Evolutionary conservation across 2,329 filamentous ascomycete species (phyloP), one percentile per base, ranked within the genome.

Genomic region (Coniochaeta ligniaria): DNA sequence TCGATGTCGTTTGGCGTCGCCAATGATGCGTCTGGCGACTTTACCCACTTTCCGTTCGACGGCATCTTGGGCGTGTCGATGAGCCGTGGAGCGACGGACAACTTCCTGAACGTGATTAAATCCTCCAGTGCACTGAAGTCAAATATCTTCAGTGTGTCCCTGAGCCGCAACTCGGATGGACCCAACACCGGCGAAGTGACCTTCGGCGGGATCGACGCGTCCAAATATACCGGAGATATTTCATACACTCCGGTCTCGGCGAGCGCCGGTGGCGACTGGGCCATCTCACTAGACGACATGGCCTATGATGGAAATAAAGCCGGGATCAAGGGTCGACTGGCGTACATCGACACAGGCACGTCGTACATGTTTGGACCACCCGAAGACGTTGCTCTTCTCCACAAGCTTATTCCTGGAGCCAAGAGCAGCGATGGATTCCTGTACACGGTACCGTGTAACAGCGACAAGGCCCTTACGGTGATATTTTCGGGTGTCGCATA

Each of bases 311-410:
- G 83, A 55, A 79, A 82, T 50, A 75, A 79, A 9, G 80, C 82
- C 14, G 78, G 81, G n/a, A 76, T 87, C 38, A 84, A 81, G 12
- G 77, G 76, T 41, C 72, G 80, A 57, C 78, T 79, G 1, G 90
- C 88, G 35, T 91, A 92, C 70, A 87, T 96, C 66, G 92, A 96
- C 73, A 92, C 90, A 0, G 92, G 92, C 57, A 95, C 92, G 0
- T 90, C 88, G 0, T 95, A 88, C 71, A 83, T 92, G 31, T 86
- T 96, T 64, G 84, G 90, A 6, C 90, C 91, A 0, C 74, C 80
- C 1, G 75, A 76, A 2, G 87, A 92, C 67, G 89, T 91, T 1
- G 78, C 82, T 52, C 78, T 81, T 11, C 70, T 96, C 7, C 91
- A 96, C 74, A 76, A 79, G 35, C 74, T 85, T 33, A 86, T 96